phyloP scores from a whole-genome alignment of 2,329 filamentous ascomycete species.

The Scortechinia acanthostroma region DNA sequence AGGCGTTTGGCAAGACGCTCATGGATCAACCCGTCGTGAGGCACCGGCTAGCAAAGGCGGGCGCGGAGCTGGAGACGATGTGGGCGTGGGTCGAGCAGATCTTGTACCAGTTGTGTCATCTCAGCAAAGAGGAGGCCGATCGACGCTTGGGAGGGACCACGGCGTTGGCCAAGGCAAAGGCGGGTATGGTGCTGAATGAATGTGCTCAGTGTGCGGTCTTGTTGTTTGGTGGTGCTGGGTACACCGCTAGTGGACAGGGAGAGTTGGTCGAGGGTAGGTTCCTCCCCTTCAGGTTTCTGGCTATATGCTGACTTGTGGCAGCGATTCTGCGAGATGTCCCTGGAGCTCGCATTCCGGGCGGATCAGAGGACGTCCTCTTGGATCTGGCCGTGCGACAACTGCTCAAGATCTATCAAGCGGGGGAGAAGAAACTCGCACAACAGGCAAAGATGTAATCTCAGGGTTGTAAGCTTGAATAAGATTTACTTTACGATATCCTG shows the following conservation, averaged over 20 bases:
- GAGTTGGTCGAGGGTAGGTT: conserved; percentile 61
- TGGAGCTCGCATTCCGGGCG: conserved; percentile 55
- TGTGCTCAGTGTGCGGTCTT: conserved; percentile 64
- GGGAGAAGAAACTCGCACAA: conserved; percentile 51
- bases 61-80: conserved; percentile 48
- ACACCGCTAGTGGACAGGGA: conserved; percentile 62
- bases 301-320: conserved; percentile 15
- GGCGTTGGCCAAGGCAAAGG: conserved; percentile 66
- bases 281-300: conserved; percentile 8
- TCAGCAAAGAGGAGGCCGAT: conserved; percentile 52
- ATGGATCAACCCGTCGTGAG: conserved; percentile 59
- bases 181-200: conserved; percentile 65
- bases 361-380: conserved; percentile 67
- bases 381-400: conserved; percentile 65
- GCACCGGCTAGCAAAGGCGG: conserved; percentile 53
- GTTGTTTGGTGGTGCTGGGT: conserved; percentile 70
- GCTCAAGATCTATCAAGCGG: conserved; percentile 59
- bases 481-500: too few species aligned
- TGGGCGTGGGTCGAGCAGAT: conserved; percentile 58
- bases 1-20: conserved; percentile 56
- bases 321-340: conserved; percentile 59
- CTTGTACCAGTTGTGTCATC: conserved; percentile 40
- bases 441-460: not conserved
- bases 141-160: conserved; percentile 64
- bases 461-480: too few species aligned